Evolutionary conservation across 345 rosid species (phyloP).

Genomic region (Garcia nutans): DNA sequence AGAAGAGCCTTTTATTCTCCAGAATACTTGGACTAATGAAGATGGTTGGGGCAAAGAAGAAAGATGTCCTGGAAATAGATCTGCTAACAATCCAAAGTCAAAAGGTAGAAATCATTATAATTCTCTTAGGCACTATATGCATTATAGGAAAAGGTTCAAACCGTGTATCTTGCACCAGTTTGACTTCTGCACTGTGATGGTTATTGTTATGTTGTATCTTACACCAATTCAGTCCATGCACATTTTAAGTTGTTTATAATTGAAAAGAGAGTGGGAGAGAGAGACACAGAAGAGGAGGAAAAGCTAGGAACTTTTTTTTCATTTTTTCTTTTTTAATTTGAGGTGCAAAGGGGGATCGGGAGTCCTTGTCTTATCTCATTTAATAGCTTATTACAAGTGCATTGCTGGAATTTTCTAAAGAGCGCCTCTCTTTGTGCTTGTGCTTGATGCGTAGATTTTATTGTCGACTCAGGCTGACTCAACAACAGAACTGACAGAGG

Average conservation of each 20-base stretch:
- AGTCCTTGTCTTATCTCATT: not conserved
- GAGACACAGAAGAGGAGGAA: not conserved
- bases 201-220: not conserved
- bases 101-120: constrained; percentile 45
- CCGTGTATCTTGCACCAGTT: not conserved
- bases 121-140: constrained; percentile 6
- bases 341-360: too few relatives aligned
- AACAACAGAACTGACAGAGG: not conserved
- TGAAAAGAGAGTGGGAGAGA: not conserved
- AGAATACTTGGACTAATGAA: constrained; percentile 68
- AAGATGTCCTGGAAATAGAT: constrained; percentile 57
- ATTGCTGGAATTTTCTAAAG: not conserved
- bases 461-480: not conserved
- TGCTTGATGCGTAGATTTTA: not conserved
- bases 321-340: too few relatives aligned
- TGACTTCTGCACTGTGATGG: not conserved
- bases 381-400: not conserved
- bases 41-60: constrained; percentile 76
- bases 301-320: not conserved
- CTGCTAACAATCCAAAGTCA: constrained; percentile 31
- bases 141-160: not conserved
- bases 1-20: constrained; percentile 57
- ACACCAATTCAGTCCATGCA: not conserved
- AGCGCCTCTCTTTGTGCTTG: not conserved
- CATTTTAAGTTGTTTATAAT: not conserved